Conservation (phyloP, 768 basidiomycete species). For the Jaapia argillacea region DNA sequence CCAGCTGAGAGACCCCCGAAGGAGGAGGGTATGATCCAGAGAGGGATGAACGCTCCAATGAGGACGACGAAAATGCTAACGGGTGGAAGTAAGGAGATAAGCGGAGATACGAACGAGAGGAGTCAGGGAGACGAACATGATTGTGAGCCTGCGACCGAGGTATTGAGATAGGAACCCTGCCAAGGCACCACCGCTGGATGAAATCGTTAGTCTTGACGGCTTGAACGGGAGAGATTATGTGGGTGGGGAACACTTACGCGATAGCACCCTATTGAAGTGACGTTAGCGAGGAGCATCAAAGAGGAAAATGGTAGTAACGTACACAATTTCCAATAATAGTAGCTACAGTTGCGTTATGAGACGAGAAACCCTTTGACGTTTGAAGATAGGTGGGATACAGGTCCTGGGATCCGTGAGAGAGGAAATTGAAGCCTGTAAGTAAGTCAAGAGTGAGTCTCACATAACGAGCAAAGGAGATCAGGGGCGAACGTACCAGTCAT, state of each 20-base stretch:
- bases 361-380: conserved; percentile 47
- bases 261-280: conserved; percentile 45
- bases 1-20: conserved; percentile 70
- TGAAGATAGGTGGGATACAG: conserved; percentile 75
- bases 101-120: neutral
- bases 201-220: conserved; percentile 9
- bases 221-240: conserved; percentile 15
- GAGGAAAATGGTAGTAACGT: too few species aligned
- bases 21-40: conserved; percentile 73
- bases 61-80: conserved; percentile 44
- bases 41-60: conserved; percentile 54
- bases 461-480: neutral
- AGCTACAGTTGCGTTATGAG: conserved; percentile 53
- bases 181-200: conserved; percentile 54
- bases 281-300: neutral
- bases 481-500: conserved; percentile 42
- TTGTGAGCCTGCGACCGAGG: conserved; percentile 76
- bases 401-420: conserved; percentile 46
- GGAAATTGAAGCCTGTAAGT: conserved; percentile 39
- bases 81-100: conserved; percentile 1
- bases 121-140: conserved; percentile 42
- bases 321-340: conserved; percentile 79
- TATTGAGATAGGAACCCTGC: conserved; percentile 70
- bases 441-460: neutral
- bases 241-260: too few species aligned